Base-by-base conservation (phyloP, 768 basidiomycete genomes). In the Phlebiopsis flavidoalba region DNA sequence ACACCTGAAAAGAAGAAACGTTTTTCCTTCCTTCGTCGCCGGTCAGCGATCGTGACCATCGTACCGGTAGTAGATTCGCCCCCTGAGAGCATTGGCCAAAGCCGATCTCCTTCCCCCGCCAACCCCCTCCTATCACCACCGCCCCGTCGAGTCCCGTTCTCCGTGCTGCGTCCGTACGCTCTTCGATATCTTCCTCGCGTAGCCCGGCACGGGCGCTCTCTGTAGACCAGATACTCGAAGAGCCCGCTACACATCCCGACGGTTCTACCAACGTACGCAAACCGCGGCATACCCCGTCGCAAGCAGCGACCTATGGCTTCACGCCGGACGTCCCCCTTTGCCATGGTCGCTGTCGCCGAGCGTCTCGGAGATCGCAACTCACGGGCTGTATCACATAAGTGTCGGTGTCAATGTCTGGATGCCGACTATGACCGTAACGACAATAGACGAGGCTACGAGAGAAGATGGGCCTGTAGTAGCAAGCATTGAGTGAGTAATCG, bases 331-430 rank as follows among this genome's bases (percentile, higher is more conserved):
- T 67, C 66, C 8, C 64, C 68, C 40, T 67, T 69, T 58, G 65
- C 62, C 49, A 65, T 65, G 66, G 53, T 64, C 31, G n/a, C 35
- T 69, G 7, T 33, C 58, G 24, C 51, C 56, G 14, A 62, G 57
- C 4, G 57, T 53, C 12, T 53, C 60, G 12, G 46, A 56, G 8
- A 36, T 43, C 22, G 55, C 37, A 1, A 55, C 47, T 1, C 24
- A 49, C 21, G 59, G 60, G 51, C 17, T 62, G 52, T 69, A 69
- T 40, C 64, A 65, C 46, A 53, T 69, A 46, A 63, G 62, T 10
- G 65, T 66, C 10, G 65, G 66, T 14, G 61, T 69, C 21, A 66
- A 69, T 26, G 64, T 69, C 19, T 66, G 62, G 66, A 67, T 67
- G 60, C 62, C 67, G 22, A 62, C 52, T 22, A 62, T 50, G 8